Evolutionary conservation across 2,329 filamentous ascomycete genomes (phyloP), one percentile per base, ranked within the genome.

Genomic region (Alternaria solani): DNA sequence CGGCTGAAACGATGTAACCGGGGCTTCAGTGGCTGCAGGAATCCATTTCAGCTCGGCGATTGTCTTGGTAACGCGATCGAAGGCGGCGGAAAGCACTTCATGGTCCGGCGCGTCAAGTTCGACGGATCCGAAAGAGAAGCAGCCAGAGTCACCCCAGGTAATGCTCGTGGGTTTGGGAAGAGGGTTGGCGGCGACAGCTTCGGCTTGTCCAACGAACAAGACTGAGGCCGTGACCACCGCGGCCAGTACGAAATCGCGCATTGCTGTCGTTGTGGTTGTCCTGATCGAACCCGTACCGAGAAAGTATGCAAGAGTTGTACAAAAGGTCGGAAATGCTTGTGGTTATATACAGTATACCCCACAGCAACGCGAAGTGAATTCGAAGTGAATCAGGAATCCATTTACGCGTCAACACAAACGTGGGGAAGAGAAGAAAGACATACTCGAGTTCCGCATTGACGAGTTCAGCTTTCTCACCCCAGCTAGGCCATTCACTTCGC

Each of bases 91-190:
- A 43, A 85, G 69, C 6, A 75, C 55, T 32, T 79, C 74, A 47
- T 78, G 59, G 7, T 73, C 68, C 5, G 78, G 66, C 16, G 77
- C 76, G 25, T 77, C 79, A 48, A 85, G 73, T 4, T 69, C 64
- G 20, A 85, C 71, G 34, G 74, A 59, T 12, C 70, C 72, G 14
- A 86, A 73, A 28, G 75, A 66, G 62, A 81, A 81, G 34, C 84
- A 80, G n/a, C 84, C 85, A 3, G 82, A 81, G 14, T 76, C 76
- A 16, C 83, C 84, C 84, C 84, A 87, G 54, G 79, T 81, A 66
- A 86, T 85, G 58, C 79, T 80, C 55, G 80, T 79, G 7, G 85
- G 85, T 46, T 84, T 84, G 48, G 85, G 84, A 42, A 87, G 80
- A 57, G 85, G 85, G 65, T 87, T 86, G 59, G 83, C 84, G 41